Evolutionary conservation across 257 asterid genomes (phyloP).

Genomic region (Nicotiana tomentosiformis): DNA sequence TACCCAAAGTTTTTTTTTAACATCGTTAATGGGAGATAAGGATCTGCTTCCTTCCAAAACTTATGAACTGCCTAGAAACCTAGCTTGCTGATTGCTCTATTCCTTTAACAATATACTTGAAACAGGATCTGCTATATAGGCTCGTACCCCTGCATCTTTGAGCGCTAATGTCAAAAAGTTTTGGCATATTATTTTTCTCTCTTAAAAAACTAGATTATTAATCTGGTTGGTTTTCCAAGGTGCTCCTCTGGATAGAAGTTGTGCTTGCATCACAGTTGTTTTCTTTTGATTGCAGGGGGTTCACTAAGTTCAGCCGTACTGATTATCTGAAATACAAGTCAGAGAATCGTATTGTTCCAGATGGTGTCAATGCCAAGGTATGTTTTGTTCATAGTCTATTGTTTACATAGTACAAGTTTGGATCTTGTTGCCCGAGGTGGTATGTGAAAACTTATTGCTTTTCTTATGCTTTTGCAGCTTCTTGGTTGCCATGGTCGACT

Average conservation of each 20-base stretch:
- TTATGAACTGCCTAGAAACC: neutral
- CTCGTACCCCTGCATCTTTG: neutral
- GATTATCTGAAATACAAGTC: constrained; percentile 17
- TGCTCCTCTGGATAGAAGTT: neutral
- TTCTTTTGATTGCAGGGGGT: constrained; percentile 13
- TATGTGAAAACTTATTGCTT: neutral
- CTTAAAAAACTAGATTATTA: neutral
- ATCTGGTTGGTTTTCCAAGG: neutral
- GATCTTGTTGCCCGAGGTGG: neutral
- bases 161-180: neutral
- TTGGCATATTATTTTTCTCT: neutral
- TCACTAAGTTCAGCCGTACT: constrained; percentile 15
- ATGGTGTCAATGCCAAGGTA: constrained; percentile 25
- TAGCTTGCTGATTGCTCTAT: neutral
- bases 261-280: neutral
- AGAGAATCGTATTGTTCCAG: constrained; percentile 13
- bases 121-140: too few species aligned
- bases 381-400: neutral
- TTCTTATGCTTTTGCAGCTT: constrained; percentile 19
- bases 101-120: too few species aligned
- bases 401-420: too few species aligned
- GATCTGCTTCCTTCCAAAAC: neutral
- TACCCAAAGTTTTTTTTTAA: neutral
- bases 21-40: neutral
- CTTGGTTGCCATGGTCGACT: constrained; percentile 43